Base-by-base conservation (phyloP, 2,329 filamentous ascomycete genomes). In the Neonectria coccinea region DNA sequence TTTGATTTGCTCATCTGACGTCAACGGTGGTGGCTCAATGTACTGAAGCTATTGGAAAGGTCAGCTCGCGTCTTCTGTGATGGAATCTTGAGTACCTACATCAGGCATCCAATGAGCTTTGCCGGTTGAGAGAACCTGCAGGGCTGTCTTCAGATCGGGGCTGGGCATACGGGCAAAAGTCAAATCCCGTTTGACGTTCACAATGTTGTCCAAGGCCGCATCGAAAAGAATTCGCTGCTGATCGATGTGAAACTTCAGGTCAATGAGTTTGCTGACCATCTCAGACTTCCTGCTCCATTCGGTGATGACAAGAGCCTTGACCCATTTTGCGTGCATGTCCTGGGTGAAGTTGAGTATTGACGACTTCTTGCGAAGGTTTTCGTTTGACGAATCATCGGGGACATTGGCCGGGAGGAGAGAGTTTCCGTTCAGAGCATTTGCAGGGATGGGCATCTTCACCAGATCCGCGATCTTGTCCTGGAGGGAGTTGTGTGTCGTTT, bases 241-340 rank as follows among this genome's bases (percentile, higher is more conserved):
- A 62, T 89, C 85, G 66, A 97, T 84, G 82, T 95, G 93, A 27
- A 86, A 85, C 75, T 92, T 92, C 68, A 99, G 81, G 74, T 98
- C 94, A 69, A 98, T 97, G 65, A 98, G 85, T 78, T 91, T 93
- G 81, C 91, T 92, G 71, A 98, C 92, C 71, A 92, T 89, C 42
- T 89, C 85, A 36, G 91, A 89, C 77, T 92, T 91, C 74, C 92
- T 87, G 76, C 92, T 92, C 96, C 96, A 99, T 79, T 96, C 91
- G 2, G 92, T 89, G 51, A 99, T 90, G 22, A 99, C 93, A 20
- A 97, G 84, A 8, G 94, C 88, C 81, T 99, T 98, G 77, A 97
- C 93, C 84, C 97, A 98, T 81, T 93, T 93, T 31, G 91, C 89
- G 74, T 97, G 91, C 74, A 91, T 88, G 22, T 89, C 87, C 76